Evolutionary conservation across 1,284 basidiomycete species (phyloP), one percentile per base, ranked within the genome.

Genomic region (Trametes sp.): DNA sequence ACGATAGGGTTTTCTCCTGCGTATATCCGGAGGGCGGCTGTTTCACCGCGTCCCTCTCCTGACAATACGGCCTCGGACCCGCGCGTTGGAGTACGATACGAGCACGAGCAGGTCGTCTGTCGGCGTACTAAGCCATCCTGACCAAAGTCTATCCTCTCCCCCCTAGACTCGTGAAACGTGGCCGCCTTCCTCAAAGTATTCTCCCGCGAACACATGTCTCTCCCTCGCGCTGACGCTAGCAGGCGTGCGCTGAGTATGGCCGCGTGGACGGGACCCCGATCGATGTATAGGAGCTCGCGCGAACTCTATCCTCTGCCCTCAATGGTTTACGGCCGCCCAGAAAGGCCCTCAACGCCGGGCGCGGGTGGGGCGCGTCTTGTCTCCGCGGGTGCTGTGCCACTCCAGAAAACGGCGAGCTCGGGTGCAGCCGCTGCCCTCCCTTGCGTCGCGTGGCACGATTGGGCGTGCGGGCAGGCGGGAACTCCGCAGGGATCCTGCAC

Each of bases 311-410:
- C 52, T 42, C 28, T n/a, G 36, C 35, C 52, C n/a, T 23, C 41
- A 9, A 46, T 7, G 21, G 24, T n/a, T n/a, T 26, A 33, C 21
- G 23, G 33, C 36, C n/a, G 46, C 59, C 59, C 29, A 42, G 52
- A 54, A 60, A 49, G 52, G 52, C 35, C 21, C 52, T 54, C 46
- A 60, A 49, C 45, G 36, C 59, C 45, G 59, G 52, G 46, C 23
- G 46, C 45, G 45, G 36, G 52, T 38, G 57, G 51, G 26, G 50
- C n/a, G 58, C 29, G 52, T 60, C 59, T 60, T 60, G 59, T 60
- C 44, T 38, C 45, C 11, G 35, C 41, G 36, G 36, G 45, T 42
- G 38, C 31, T 44, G 58, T 59, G 58, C 59, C 59, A 50, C 59
- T 33, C 28, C 4, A 49, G 59, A 31, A 54, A 53, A 49, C 45